A percentile compares a stretch with the other conserved stretches of the same genome.
These are phyloP conservation scores for Colletotrichum sp. DNA, from an alignment of 2,329 filamentous ascomycete genomes.

Conservation along the genomic window DNA sequence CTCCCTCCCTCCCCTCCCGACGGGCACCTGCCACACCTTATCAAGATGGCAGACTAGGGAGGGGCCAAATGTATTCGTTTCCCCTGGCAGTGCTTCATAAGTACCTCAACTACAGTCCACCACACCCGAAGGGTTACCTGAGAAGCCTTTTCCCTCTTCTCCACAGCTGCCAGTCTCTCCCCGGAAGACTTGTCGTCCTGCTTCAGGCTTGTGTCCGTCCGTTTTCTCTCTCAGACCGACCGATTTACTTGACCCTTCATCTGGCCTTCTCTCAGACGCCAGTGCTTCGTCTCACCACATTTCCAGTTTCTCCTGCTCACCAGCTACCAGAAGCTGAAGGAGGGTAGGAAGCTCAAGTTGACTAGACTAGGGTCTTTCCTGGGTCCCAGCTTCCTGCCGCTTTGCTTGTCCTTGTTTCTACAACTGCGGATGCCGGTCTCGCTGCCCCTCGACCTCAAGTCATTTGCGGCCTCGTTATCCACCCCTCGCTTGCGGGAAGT, in stretches of 20 bases:
- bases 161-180: conserved; percentile 18
- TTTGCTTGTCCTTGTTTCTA: conserved; percentile 11
- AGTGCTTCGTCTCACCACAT: neutral
- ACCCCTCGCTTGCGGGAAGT: conserved; percentile 16
- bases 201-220: conserved; percentile 1
- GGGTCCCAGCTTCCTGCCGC: neutral
- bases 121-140: neutral
- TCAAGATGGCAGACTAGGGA: conserved; percentile 14
- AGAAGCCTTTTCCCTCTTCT: conserved; percentile 16
- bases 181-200: conserved; percentile 3
- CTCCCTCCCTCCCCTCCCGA: neutral
- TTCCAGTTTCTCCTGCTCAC: neutral
- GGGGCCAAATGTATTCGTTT: neutral
- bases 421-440: conserved; percentile 18
- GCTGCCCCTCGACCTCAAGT: conserved; percentile 22
- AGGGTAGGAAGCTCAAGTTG: conserved; percentile 1
- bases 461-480: conserved; percentile 4
- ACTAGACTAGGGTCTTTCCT: conserved; percentile 1
- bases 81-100: conserved; percentile 15
- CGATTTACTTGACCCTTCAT: neutral
- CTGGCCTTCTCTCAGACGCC: neutral
- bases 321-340: conserved; percentile 5
- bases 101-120: conserved; percentile 18
- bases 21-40: conserved; percentile 21
- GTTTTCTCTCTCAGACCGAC: neutral